Evolutionary conservation across 371 early-diverging fungal genomes (phyloP).

Genomic region (Dinochytrium kinnereticum): DNA sequence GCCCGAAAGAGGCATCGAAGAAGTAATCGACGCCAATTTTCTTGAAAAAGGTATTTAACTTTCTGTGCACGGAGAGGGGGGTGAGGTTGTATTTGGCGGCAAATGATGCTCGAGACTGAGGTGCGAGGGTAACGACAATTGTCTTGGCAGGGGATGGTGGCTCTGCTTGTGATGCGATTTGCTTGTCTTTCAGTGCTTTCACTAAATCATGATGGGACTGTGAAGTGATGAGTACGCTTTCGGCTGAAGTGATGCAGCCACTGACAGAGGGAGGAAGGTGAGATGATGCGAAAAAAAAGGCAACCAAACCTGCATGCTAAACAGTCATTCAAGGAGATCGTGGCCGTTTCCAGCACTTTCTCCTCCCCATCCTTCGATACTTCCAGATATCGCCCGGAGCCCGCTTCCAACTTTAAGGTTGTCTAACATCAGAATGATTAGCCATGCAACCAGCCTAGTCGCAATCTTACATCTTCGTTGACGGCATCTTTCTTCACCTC

Average conservation of each 20-base stretch:
- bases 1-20: conserved; percentile 85
- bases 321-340: conserved; percentile 92
- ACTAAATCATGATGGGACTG: conserved; percentile 91
- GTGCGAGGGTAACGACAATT: conserved; percentile 82
- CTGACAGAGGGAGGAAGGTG: conserved; percentile 44
- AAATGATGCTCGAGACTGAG: conserved; percentile 91
- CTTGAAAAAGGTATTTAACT: conserved; percentile 57
- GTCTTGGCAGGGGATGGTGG: conserved; percentile 49
- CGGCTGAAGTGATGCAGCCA: conserved; percentile 98
- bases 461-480: conserved; percentile 48
- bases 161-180: neutral
- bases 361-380: conserved; percentile 85
- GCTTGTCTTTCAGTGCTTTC: conserved; percentile 61
- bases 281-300: neutral
- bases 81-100: conserved; percentile 80
- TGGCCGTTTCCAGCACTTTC: conserved; percentile 80
- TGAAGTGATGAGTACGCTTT: conserved; percentile 86
- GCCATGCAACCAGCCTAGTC: neutral
- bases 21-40: conserved; percentile 82
- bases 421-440: neutral
- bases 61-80: conserved; percentile 54
- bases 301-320: conserved; percentile 87
- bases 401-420: conserved; percentile 56
- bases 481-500: conserved; percentile 69
- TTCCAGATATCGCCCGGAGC: conserved; percentile 74